Base-by-base conservation (phyloP, 1,139 yeast species). In the Diutina mesorugosa region DNA sequence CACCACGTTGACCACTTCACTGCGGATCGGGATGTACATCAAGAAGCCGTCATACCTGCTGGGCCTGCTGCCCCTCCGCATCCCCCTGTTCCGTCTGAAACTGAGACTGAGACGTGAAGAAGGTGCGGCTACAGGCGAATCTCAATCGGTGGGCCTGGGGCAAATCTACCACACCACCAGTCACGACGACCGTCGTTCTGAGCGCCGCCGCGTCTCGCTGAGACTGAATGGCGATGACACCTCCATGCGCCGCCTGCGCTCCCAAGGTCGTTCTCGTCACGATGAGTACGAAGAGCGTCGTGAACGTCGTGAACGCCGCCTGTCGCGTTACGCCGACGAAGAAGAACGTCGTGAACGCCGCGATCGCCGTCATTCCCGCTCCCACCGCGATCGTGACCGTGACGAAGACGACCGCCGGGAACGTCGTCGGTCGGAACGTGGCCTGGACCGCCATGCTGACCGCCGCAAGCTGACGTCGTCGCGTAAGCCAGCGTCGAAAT, bases 111-210 rank as follows among this genome's bases (percentile, higher is more conserved):
- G 53, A 50, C 53, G 45, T 4, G 51, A 28, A 18, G 51, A 47
- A 16, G n/a, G n/a, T 9, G 28, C 28, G 10, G 28, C 26, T 10
- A 2, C 26, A 12, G 50, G 50, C n/a, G 50, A 47, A 8, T 10
- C 26, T 4, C 51, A 48, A 29, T 38, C 29, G 51, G 32, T 28
- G 51, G 53, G 53, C 6, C 35, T 30, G 41, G 53, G 45, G 6
- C 45, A 50, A 16, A 50, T 50, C 26, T 50, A 50, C 28, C 53
- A 50, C 28, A 50, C 53, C 16, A 7, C 41, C n/a, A 14, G 16
- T n/a, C 45, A 50, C n/a, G 53, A 50, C 45, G 53, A 50, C 45
- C 53, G 53, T 30, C 53, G 53, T 14, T 29, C 38, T 2, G 53
- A 50, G 16, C 41, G 53, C 18, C 41, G 53, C 18, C 53, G 53